Percentiles rank a stretch among this genome's conserved stretches.
phyloP scores from a whole-genome alignment of 192 early-diverging fungal species.

The Coemansia sp. region DNA sequence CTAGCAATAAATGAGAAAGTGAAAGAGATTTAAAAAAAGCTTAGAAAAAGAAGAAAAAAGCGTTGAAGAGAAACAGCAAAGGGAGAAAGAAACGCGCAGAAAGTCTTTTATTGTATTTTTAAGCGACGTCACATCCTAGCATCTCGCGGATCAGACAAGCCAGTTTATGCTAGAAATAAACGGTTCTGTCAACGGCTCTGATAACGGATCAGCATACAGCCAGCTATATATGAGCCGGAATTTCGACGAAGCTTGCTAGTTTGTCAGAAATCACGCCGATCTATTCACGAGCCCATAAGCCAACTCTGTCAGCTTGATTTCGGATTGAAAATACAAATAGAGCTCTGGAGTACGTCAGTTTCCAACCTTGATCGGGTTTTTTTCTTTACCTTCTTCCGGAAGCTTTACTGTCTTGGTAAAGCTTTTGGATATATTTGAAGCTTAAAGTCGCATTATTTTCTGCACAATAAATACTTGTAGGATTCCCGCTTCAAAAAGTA shows the following conservation, averaged over 20 bases:
- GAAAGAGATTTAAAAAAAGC: background rate
- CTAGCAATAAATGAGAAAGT: background rate
- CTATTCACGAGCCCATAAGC: background rate
- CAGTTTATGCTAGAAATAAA: no score
- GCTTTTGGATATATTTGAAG: constrained; percentile 44
- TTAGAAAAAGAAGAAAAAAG: background rate
- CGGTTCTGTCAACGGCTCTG: no score
- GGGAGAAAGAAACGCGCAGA: no score
- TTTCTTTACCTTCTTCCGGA: background rate
- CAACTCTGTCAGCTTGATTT: background rate
- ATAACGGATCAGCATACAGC: no score
- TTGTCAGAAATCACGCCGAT: background rate
- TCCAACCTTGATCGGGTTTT: background rate
- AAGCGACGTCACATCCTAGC: no score
- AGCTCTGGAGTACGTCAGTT: no score
- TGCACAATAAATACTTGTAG: background rate
- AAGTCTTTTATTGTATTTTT: no score
- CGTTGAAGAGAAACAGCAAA: no score
- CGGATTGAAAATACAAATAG: no score
- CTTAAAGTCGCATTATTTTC: constrained; percentile 13
- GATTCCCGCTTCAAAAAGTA: constrained; percentile 52
- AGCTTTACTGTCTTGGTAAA: constrained; percentile 62
- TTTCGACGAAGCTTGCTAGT: no score
- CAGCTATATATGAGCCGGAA: no score
- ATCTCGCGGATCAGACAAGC: no score